Evolutionary conservation across 164 flowering plant species (phyloP).

Genomic region (Houttuynia cordata): DNA sequence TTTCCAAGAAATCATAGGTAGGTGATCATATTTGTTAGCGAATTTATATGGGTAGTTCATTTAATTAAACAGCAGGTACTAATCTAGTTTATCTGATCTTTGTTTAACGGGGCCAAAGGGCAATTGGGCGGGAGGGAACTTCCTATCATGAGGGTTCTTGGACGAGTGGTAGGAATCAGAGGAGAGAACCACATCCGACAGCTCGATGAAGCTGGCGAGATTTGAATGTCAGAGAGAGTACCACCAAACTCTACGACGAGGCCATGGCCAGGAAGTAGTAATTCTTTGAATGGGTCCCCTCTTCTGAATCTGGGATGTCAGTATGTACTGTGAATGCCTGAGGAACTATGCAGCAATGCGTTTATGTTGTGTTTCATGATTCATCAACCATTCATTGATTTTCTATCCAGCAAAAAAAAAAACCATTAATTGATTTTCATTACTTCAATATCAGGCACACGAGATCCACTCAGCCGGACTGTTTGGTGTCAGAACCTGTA

Average conservation of each 20-base stretch:
- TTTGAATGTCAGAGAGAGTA: background rate
- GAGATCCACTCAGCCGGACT: background rate
- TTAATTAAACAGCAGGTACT: too few species aligned
- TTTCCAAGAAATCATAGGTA: too few species aligned
- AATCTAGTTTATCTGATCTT: too few species aligned
- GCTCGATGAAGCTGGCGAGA: slow-evolving; percentile 3
- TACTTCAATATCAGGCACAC: too few species aligned
- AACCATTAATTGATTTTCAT: too few species aligned
- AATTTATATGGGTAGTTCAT: too few species aligned
- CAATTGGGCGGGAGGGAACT: background rate
- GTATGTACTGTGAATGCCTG: background rate
- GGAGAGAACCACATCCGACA: background rate
- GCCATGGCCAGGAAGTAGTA: background rate
- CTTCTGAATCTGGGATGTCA: background rate
- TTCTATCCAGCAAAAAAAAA: too few species aligned
- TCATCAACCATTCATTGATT: background rate
- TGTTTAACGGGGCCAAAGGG: background rate
- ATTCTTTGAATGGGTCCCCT: background rate
- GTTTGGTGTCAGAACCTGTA: background rate
- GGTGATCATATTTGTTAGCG: too few species aligned
- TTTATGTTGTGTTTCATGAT: too few species aligned
- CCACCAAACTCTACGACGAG: background rate
- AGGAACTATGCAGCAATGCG: background rate
- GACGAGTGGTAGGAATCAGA: background rate
- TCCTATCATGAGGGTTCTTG: background rate